A percentile compares a stretch with the other conserved stretches of the same genome.
Evolutionary conservation across 352 stramenopile genomes (phyloP).

Genomic region (Hyaloperonospora brassicae): DNA sequence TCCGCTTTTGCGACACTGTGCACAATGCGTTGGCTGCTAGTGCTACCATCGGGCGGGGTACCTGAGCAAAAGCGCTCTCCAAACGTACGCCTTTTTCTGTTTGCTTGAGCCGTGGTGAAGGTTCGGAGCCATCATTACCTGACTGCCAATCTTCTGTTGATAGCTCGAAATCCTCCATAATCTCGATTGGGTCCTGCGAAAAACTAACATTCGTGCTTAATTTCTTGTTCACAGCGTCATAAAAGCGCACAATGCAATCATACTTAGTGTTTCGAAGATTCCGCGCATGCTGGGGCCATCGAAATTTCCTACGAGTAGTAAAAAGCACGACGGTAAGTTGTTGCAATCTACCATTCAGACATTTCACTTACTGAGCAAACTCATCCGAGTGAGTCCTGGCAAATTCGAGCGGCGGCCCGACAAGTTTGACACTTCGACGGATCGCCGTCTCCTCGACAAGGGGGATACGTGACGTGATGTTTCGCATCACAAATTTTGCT

Average conservation of each 20-base stretch:
- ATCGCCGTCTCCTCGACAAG: constrained; percentile 28
- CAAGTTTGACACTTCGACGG: constrained; percentile 21
- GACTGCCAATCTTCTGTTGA: constrained; percentile 1
- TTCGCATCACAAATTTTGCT: constrained; percentile 24
- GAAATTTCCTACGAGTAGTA: constrained; percentile 48
- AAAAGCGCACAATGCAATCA: constrained; percentile 15
- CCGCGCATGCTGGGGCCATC: constrained; percentile 55
- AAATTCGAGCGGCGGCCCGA: constrained; percentile 39
- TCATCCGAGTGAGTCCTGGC: constrained; percentile 38
- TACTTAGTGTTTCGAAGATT: constrained; percentile 59
- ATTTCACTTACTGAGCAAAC: constrained; percentile 25
- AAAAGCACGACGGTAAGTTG: neutral
- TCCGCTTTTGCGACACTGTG: constrained; percentile 33
- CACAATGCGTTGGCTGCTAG: constrained; percentile 25
- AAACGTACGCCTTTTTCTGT: neutral
- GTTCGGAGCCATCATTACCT: neutral
- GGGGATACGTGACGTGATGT: constrained; percentile 27
- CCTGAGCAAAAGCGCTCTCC: constrained; percentile 32
- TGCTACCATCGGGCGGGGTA: constrained; percentile 34
- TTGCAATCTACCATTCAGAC: neutral
- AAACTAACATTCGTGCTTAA: constrained; percentile 28
- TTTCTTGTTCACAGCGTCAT: neutral
- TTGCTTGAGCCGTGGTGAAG: neutral
- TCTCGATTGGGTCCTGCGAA: constrained; percentile 35
- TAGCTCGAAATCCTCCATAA: constrained; percentile 47